Base-by-base conservation (phyloP, 2,329 filamentous ascomycete genomes). In the Fusarium anthophilum region DNA sequence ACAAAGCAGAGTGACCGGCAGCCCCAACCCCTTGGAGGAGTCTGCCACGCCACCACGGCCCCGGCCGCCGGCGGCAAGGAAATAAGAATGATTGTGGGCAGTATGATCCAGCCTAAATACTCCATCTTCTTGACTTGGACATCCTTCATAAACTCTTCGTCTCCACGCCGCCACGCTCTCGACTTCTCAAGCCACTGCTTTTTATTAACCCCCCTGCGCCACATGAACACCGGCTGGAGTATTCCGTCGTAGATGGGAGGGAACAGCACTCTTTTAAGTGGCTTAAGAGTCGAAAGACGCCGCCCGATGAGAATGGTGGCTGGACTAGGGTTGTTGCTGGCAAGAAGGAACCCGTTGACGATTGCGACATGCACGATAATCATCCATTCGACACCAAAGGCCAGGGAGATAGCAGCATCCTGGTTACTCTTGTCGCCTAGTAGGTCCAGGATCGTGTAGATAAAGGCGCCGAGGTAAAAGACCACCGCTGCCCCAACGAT, bases 201-300 rank as follows among this genome's bases (percentile, higher is more conserved):
- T 3, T 50, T 30, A 30, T 50, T 30, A 5, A 48, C 10, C 10
- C 28, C 47, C 7, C 28, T 28, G 4, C 6, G 7, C 47, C 45
- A 48, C 45, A 48, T 30, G 8, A 48, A 48, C 20, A 48, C 45
- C 8, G 45, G 28, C 28, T 48, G 28, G 4, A 48, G 28, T 30
- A 48, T 30, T 5, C 45, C 20, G 10, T 30, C 45, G 7, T 48
- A 48, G 3, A 48, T 30, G 20, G 20, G 45, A n/a, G 45, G 45
- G 14, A 48, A 48, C 2, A 22, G 3, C 4, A 10, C 5, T n/a
- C 17, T 13, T 45, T 5, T 13, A 0, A 17, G 14, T 12, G 20
- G 45, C 45, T n/a, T n/a, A 5, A 9, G 20, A 6, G 7, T n/a
- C 14, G 45, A 17, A 17, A 4, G 45, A 14, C 26, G 45, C 2